Evolutionary conservation across 805 yeast genomes (phyloP).

Genomic region (Vanderwaltozyma tropicalis): DNA sequence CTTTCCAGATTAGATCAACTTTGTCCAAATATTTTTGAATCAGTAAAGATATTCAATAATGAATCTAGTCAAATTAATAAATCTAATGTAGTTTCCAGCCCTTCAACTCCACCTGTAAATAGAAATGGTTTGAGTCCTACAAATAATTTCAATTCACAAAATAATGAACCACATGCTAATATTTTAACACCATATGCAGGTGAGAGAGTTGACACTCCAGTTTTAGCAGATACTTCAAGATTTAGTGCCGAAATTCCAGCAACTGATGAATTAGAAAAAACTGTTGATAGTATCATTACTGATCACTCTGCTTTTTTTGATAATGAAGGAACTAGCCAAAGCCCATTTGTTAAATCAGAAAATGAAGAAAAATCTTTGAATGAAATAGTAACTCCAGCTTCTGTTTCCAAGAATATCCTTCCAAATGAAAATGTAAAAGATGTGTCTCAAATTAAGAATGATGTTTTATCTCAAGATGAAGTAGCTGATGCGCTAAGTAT

Average conservation of each 20-base stretch:
- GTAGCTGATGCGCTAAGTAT: too few relatives aligned
- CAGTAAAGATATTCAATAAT: too few relatives aligned
- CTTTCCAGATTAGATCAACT: slow-evolving; percentile 29
- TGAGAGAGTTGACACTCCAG: background rate
- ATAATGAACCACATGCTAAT: background rate
- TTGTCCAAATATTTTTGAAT: slow-evolving; percentile 29
- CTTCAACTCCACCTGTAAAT: background rate
- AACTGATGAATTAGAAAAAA: background rate
- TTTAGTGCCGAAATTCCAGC: background rate
- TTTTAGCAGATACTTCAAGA: background rate
- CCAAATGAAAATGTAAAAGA: too few relatives aligned
- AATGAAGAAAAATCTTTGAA: background rate
- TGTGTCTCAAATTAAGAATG: too few relatives aligned
- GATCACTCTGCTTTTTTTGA: too few relatives aligned
- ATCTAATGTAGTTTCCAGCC: background rate
- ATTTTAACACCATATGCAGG: slow-evolving; percentile 2
- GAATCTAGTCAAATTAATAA: background rate
- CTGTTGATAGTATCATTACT: background rate
- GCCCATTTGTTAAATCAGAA: background rate
- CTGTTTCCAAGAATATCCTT: background rate
- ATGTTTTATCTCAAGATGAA: too few relatives aligned
- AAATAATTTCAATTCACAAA: background rate
- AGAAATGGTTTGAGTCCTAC: background rate
- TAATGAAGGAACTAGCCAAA: too few relatives aligned
- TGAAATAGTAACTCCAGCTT: background rate